Conservation (phyloP, 1,284 basidiomycete genomes). For the Tilletia indica region DNA sequence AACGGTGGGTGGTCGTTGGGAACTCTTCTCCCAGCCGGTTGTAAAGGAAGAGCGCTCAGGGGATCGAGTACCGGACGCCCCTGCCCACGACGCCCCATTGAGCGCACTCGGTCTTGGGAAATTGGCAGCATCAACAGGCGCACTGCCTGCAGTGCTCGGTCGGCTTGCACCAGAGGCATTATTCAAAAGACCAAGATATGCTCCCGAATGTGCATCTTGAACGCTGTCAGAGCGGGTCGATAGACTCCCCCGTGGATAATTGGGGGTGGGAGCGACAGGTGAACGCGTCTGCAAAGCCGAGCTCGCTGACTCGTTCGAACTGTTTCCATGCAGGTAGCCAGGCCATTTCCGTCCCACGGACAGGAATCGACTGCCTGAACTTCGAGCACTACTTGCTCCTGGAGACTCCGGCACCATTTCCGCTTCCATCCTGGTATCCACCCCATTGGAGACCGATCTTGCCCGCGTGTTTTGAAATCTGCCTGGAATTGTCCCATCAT, state of each 20-base stretch:
- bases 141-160: conserved; percentile 10
- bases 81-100: conserved; percentile 8
- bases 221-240: not conserved
- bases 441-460: too few species aligned
- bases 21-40: conserved; percentile 12
- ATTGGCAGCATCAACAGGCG: not conserved
- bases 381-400: conserved; percentile 9
- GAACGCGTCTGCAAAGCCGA: conserved; percentile 6
- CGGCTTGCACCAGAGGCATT: not conserved
- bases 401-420: not conserved
- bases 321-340: conserved; percentile 15
- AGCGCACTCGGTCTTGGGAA: conserved; percentile 15
- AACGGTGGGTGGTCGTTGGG: not conserved
- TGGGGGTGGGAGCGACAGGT: not conserved
- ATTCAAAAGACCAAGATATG: not conserved
- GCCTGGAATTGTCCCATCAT: not conserved
- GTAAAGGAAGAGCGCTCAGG: conserved; percentile 10
- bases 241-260: not conserved
- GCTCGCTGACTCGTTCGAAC: conserved; percentile 6
- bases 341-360: conserved; percentile 13
- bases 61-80: not conserved
- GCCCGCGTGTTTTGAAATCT: not conserved
- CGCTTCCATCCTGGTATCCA: not conserved
- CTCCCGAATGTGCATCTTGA: not conserved
- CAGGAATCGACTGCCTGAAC: conserved; percentile 12